These are phyloP conservation scores for Jasminum sambac DNA, from an alignment of 257 asterid genomes.

Conservation along the genomic window DNA sequence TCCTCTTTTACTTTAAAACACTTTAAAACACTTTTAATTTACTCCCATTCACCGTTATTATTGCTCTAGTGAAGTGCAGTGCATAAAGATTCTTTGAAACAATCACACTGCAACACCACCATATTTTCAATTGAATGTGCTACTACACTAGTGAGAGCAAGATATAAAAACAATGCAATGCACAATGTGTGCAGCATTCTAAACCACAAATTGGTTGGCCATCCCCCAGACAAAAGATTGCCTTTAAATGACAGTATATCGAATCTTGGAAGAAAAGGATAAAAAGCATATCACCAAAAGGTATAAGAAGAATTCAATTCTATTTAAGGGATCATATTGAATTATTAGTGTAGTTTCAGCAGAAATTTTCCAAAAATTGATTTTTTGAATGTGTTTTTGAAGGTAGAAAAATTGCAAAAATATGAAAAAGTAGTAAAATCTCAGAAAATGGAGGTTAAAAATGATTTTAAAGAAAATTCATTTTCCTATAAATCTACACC, in stretches of 20 bases:
- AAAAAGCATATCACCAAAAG: not conserved
- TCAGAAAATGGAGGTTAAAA: too few relatives aligned
- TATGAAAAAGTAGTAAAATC: too few relatives aligned
- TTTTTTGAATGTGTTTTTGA: too few relatives aligned
- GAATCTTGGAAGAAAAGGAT: not conserved
- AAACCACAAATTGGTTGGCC: too few relatives aligned
- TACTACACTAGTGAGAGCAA: not conserved
- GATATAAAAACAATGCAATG: not conserved
- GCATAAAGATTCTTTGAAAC: slow-evolving; percentile 1
- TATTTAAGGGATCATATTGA: not conserved
- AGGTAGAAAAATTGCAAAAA: too few relatives aligned
- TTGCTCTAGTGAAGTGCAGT: not conserved
- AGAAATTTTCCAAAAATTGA: too few relatives aligned
- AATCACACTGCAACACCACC: not conserved
- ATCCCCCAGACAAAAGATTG: not conserved
- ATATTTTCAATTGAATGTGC: not conserved
- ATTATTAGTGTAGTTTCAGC: not conserved
- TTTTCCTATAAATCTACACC: too few relatives aligned
- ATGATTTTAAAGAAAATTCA: too few relatives aligned
- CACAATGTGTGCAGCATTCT: not conserved
- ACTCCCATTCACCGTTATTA: too few relatives aligned
- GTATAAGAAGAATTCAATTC: not conserved
- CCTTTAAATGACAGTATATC: not conserved
- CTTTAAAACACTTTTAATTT: too few relatives aligned
- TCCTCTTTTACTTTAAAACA: too few relatives aligned